Evolutionary conservation across 2,329 filamentous ascomycete genomes (phyloP), one percentile per base, ranked within the genome.

Genomic region (Cordyceps fumosorosea): DNA sequence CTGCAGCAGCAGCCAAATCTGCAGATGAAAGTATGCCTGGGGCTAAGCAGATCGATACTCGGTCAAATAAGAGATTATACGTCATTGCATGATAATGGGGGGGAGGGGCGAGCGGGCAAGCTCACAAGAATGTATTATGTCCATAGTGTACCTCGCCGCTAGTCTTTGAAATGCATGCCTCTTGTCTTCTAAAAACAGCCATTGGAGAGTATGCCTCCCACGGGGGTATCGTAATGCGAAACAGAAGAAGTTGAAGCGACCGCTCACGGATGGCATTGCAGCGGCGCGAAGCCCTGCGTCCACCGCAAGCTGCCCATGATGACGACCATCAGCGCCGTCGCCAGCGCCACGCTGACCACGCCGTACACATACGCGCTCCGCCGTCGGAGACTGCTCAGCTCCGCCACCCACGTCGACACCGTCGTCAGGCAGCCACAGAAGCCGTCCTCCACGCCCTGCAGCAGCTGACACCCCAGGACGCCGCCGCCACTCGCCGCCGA

Each of bases 301-400:
- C 90, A 96, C 64, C 82, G 76, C 69, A 93, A 74, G 63, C 87
- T 86, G 0, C 91, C 91, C 86, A 93, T 90, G 20, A 93, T 81
- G 0, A 84, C 78, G 26, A 92, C 80, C 79, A 90, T 73, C 12
- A 88, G 66, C 12, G 77, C 79, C 62, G 91, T 69, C 2, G 82
- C 84, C 0, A 78, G 77, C 0, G 78, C 70, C 3, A 93, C 81
- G 68, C 89, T 93, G 22, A 74, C 72, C 0, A 70, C 65, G 0
- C 86, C 89, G 69, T 95, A 95, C 0, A 84, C 64, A 76, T 93
- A 96, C 3, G 88, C 72, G 52, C 86, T 77, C 18, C 75, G 75
- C 29, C 78, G 76, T 51, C 78, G 73, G 57, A 89, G 67, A 1
- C 77, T 77, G 62, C 77, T 80, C 68, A 89, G 68, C 71, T 89